Evolutionary conservation across 1,284 basidiomycete species (phyloP).

Genomic region (Ceratobasidium papillatum): DNA sequence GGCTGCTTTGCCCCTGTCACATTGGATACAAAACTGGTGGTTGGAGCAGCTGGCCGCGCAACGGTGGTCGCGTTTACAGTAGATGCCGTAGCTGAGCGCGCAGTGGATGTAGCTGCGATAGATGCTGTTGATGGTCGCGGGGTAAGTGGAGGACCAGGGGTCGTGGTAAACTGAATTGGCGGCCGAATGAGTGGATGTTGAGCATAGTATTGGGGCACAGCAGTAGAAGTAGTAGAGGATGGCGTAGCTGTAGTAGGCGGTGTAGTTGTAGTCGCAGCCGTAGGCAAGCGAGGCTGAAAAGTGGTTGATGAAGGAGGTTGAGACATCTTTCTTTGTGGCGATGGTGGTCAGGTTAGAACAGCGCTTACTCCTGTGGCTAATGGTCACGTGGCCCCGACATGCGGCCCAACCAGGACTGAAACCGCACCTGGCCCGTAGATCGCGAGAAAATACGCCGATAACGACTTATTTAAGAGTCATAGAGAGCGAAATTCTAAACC

Average conservation of each 20-base stretch:
- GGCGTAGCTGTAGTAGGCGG: neutral
- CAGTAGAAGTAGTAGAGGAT: neutral
- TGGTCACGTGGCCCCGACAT: neutral
- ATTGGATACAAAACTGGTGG: slow-evolving; percentile 37
- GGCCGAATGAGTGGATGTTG: slow-evolving; percentile 28
- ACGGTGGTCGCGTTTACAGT: neutral
- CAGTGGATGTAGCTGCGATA: slow-evolving; percentile 7
- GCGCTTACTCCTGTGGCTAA: neutral
- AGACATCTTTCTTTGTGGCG: neutral
- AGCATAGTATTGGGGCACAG: slow-evolving; percentile 31
- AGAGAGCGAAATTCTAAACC: too few species aligned
- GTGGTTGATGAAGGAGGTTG: slow-evolving; percentile 13
- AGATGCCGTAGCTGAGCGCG: slow-evolving; percentile 23
- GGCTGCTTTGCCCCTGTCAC: slow-evolving; percentile 21
- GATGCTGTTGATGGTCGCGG: slow-evolving; percentile 12
- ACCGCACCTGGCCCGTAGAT: too few species aligned
- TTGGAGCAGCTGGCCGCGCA: slow-evolving; percentile 22
- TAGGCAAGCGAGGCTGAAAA: slow-evolving; percentile 15
- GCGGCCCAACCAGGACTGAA: neutral
- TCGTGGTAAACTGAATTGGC: slow-evolving; percentile 34
- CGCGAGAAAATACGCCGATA: too few species aligned
- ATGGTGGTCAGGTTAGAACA: neutral
- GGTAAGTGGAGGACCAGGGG: slow-evolving; percentile 35
- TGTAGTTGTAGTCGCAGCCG: slow-evolving; percentile 12
- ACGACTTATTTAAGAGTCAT: too few species aligned